Evolutionary conservation across 2,329 filamentous ascomycete species (phyloP), one percentile per base, ranked within the genome.

Genomic region (Trichoderma endophyticum): DNA sequence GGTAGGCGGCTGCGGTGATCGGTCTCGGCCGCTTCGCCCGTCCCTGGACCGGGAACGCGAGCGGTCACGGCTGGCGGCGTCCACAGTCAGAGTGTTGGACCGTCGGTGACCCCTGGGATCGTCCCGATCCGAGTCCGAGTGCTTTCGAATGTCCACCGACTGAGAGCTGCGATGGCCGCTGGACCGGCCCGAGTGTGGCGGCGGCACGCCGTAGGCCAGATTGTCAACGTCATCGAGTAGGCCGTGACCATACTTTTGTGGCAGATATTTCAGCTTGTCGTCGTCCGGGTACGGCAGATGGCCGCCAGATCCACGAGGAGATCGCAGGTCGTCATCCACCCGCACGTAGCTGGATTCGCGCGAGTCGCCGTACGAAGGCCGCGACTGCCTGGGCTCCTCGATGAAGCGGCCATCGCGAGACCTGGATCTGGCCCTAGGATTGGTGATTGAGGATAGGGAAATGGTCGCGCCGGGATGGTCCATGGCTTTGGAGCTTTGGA

Each of bases 1-100:
- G 18, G 81, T 81, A 2, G 86, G 85, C 4, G 87, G 87, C 74
- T 82, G 80, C 0, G 86, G 85, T 4, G 86, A 88, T 61, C 77
- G 79, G 66, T 84, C 84, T 48, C 84, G 80, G 68, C 80, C 77
- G 66, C 78, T 77, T 11, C 82, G 82, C 64, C 80, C 79, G 71
- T 80, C 79, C 74, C 74, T 74, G 1, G 78, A 79, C 12, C 75
- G 77, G 48, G 79, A 80, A 66, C 78, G 79, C 51, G 81, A 80
- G 67, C 81, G 77, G 26, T 80, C 81, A 63, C 80, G 77, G 61
- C 76, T 75, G 39, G 79, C 75, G 4, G 83, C 81, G 28, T 85
- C 85, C 30, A 83, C 83, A 0, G 81, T 82, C 66, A 86, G 74
- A 32, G 86, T 77, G 71, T 77, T 79, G 15, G 84, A 81, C 62